Evolutionary conservation across 2,329 filamentous ascomycete genomes (phyloP), one percentile per base, ranked within the genome.

Genomic region (Diaporthe destruens): DNA sequence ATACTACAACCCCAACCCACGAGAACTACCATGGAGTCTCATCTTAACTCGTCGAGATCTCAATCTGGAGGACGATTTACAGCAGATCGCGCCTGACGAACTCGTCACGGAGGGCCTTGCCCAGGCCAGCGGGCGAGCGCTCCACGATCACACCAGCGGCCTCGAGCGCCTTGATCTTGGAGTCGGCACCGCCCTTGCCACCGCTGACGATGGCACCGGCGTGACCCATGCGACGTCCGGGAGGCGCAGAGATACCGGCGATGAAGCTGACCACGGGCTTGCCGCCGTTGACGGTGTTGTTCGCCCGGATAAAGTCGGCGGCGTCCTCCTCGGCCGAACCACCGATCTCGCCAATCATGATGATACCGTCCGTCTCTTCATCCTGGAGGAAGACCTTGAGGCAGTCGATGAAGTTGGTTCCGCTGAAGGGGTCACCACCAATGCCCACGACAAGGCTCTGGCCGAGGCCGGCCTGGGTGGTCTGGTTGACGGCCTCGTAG

Each of bases 371-470:
- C 51, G 96, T 99, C 87, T 98, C 94, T 83, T 93, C 89, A 84
- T 99, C 96, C 84, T 97, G 89, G 79, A 98, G 91, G 91, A 99
- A 99, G 82, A 98, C 94, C 82, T 94, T 93, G 79, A 99, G 89
- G 89, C 96, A 98, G 90, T 99, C 96, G 86, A 99, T 98, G 89
- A 98, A 99, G 91, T 98, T 98, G 85, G 96, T 98, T 79, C 96
- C 96, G 80, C 93, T 96, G 90, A 99, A 99, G 79, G 96, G 96
- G 86, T 99, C 96, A 86, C 96, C 96, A 76, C 96, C 96, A 80
- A 99, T 98, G 81, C 96, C 96, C 80, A 99, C 94, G 80, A 99
- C 96, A 80, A 99, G 94, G 42, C 95, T 98, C 89, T 99, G 96
- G 77, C 96, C 96, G 74, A 99, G 93, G 76, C 96, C 96, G 79